These are phyloP conservation scores for Exophiala xenobiotica DNA, from an alignment of 2,329 filamentous ascomycete species.

Conservation along the genomic window DNA sequence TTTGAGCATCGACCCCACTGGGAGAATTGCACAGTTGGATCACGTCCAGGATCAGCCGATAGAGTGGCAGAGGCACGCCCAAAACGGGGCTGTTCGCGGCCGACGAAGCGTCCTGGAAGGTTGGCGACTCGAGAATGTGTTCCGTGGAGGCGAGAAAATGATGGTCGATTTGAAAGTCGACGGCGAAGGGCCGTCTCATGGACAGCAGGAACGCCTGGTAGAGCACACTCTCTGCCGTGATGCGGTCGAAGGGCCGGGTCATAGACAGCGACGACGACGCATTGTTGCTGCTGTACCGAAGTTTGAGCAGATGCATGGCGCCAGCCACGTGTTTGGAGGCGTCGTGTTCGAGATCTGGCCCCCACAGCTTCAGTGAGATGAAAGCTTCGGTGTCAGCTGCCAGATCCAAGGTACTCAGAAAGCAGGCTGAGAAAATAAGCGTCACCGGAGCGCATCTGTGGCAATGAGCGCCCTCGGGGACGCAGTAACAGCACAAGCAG, in stretches of 20 bases:
- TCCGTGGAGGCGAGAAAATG: background rate
- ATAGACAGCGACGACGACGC: background rate
- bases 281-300: background rate
- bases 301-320: constrained; percentile 1
- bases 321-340: constrained; percentile 6
- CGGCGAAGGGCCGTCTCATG: constrained; percentile 1
- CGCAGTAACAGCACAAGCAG: too few relatives aligned
- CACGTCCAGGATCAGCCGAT: background rate
- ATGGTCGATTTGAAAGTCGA: background rate
- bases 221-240: constrained; percentile 6
- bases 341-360: background rate
- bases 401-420: too few relatives aligned
- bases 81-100: constrained; percentile 4
- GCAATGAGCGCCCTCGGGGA: too few relatives aligned
- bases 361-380: too few relatives aligned
- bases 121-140: background rate
- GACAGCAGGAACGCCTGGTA: constrained; percentile 6
- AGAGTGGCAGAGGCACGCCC: background rate
- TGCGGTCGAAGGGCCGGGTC: background rate
- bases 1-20: background rate
- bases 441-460: background rate
- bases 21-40: background rate
- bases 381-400: too few relatives aligned
- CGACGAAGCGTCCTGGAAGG: background rate
- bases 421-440: background rate